phyloP scores from a whole-genome alignment of 1,139 yeast species.

The Kodamaea suecica region DNA sequence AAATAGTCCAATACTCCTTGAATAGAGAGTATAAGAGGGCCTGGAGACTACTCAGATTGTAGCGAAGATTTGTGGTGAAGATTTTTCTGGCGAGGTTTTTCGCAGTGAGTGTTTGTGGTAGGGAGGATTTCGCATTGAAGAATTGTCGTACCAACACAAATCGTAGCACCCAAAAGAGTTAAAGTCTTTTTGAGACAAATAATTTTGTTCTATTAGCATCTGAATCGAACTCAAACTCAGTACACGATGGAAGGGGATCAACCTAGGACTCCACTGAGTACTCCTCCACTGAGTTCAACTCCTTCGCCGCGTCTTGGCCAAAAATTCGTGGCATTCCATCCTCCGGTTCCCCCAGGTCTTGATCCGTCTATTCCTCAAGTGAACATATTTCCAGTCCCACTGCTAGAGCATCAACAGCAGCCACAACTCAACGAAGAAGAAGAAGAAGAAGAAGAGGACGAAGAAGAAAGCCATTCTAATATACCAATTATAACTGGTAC shows the following conservation, averaged over 20 bases:
- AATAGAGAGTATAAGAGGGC: too few species aligned
- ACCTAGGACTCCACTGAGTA: conserved; percentile 24
- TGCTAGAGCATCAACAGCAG: not conserved
- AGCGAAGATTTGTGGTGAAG: too few species aligned
- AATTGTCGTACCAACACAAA: not conserved
- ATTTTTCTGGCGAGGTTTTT: too few species aligned
- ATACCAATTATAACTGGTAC: not conserved
- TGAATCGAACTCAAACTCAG: too few species aligned
- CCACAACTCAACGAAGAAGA: not conserved
- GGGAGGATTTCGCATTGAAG: too few species aligned
- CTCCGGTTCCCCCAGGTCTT: not conserved
- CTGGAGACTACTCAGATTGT: too few species aligned
- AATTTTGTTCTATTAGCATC: too few species aligned
- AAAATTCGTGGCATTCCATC: not conserved
- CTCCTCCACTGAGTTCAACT: conserved; percentile 13
- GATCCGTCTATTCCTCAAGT: not conserved
- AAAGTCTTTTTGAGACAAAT: too few species aligned
- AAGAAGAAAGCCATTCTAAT: not conserved
- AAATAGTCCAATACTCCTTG: too few species aligned
- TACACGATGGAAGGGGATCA: conserved; percentile 6
- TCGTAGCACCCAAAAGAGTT: conserved; percentile 1
- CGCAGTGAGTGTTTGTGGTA: too few species aligned
- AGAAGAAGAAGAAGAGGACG: not conserved
- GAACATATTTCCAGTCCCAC: not conserved
- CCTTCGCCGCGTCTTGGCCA: not conserved